phyloP scores from a whole-genome alignment of 306 rosid genomes.

The Prinsepia uniflora region DNA sequence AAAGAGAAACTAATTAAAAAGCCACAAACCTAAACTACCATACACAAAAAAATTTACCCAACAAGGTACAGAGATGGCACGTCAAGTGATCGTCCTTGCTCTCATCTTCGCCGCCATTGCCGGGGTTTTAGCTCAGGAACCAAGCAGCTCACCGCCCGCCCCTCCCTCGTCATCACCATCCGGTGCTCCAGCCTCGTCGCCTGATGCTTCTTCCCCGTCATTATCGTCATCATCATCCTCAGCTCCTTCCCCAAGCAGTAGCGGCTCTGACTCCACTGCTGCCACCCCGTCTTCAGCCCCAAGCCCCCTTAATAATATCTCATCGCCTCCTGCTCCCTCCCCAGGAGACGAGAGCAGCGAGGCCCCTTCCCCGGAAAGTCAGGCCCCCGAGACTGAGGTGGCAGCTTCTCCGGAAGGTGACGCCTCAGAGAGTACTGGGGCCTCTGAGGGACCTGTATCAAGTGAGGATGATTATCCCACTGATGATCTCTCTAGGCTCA shows the following conservation, averaged over 20 bases:
- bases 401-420: slow-evolving; percentile 1
- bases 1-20: background rate
- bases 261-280: background rate
- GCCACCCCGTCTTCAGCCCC: slow-evolving; percentile 18
- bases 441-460: background rate
- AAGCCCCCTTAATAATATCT: background rate
- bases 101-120: slow-evolving; percentile 40
- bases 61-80: background rate
- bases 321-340: slow-evolving; percentile 11
- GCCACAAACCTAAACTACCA: background rate
- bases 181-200: slow-evolving; percentile 9
- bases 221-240: background rate
- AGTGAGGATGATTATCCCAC: slow-evolving; percentile 10
- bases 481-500: slow-evolving; percentile 22
- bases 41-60: background rate
- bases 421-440: background rate
- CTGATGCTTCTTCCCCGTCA: background rate
- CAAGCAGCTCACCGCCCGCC: slow-evolving; percentile 19
- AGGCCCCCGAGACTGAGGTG: background rate
- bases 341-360: background rate
- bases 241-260: background rate
- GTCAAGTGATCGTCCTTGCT: slow-evolving; percentile 23
- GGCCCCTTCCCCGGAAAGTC: background rate
- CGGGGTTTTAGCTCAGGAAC: slow-evolving; percentile 25
- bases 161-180: slow-evolving; percentile 29